A percentile compares a stretch with the other conserved stretches of the same genome.
These are phyloP conservation scores for Talaromyces albobiverticillius DNA, from an alignment of 2,329 filamentous ascomycete genomes.

Conservation along the genomic window DNA sequence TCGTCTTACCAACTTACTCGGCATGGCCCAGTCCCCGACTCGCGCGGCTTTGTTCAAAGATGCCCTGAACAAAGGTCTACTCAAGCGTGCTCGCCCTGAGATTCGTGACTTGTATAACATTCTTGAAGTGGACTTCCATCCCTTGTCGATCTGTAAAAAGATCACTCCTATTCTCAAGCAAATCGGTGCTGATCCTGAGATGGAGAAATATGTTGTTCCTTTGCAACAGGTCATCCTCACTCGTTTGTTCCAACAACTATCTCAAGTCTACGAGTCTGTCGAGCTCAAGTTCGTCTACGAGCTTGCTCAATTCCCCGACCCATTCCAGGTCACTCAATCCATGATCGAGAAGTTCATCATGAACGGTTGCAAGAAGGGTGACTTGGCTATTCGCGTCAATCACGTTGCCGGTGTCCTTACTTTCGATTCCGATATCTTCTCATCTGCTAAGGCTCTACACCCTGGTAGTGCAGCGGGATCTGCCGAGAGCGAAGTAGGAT, in stretches of 20 bases:
- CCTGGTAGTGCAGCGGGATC: constrained; percentile 80
- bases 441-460: constrained; percentile 88
- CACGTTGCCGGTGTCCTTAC: constrained; percentile 93
- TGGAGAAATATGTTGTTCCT: constrained; percentile 94
- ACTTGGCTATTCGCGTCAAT: constrained; percentile 92
- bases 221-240: constrained; percentile 98
- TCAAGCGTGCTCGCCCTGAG: constrained; percentile 88
- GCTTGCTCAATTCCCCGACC: constrained; percentile 92
- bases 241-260: constrained; percentile 96
- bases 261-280: constrained; percentile 97
- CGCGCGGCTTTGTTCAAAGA: constrained; percentile 92
- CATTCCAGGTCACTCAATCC: constrained; percentile 84
- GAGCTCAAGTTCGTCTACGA: constrained; percentile 90
- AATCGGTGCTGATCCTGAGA: constrained; percentile 90
- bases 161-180: constrained; percentile 93
- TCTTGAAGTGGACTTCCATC: constrained; percentile 97
- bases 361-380: constrained; percentile 99
- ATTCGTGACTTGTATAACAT: constrained; percentile 98
- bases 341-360: constrained; percentile 99
- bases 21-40: constrained; percentile 86
- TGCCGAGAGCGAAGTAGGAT: constrained; percentile 77
- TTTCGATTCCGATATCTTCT: constrained; percentile 98
- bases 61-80: constrained; percentile 87
- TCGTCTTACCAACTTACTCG: constrained; percentile 89
- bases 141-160: constrained; percentile 97